Evolutionary conservation across 1,139 yeast genomes (phyloP).

Genomic region (Debaryomycetaceae sp.): DNA sequence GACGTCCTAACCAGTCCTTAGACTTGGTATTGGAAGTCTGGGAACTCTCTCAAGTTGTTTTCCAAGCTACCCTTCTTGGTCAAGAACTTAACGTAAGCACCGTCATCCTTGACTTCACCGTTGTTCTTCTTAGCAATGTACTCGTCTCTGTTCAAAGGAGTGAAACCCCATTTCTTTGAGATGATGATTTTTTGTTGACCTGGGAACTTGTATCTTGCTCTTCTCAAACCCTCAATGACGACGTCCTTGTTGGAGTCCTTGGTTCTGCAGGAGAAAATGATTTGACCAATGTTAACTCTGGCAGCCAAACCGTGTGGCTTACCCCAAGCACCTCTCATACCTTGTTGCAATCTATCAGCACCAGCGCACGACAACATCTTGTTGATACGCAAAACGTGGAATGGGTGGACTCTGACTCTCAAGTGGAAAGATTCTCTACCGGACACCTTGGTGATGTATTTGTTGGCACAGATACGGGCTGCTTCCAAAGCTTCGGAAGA

Average conservation of each 20-base stretch:
- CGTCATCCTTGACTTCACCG: slow-evolving; percentile 98
- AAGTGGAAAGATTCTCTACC: slow-evolving; percentile 99
- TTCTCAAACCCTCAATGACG: slow-evolving; percentile 98
- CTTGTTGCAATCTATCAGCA: slow-evolving; percentile 99
- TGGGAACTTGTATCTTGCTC: slow-evolving; percentile 99
- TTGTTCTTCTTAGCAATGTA: slow-evolving; percentile 90
- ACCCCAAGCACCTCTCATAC: slow-evolving; percentile 99
- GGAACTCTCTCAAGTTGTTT: slow-evolving; percentile 91
- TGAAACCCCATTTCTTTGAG: slow-evolving; percentile 99
- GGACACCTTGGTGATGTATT: slow-evolving; percentile 94
- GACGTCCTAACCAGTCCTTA: slow-evolving; percentile 13
- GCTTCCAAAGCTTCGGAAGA: slow-evolving; percentile 99
- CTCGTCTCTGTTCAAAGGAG: slow-evolving; percentile 96
- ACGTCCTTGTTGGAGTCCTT: slow-evolving; percentile 96
- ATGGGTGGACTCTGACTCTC: slow-evolving; percentile 99
- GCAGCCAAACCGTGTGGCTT: slow-evolving; percentile 99
- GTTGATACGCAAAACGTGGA: slow-evolving; percentile 99
- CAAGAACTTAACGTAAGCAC: slow-evolving; percentile 99
- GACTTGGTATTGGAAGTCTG: slow-evolving; percentile 71
- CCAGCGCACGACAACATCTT: slow-evolving; percentile 99
- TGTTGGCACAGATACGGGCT: slow-evolving; percentile 99
- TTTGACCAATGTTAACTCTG: slow-evolving; percentile 98
- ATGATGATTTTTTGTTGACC: slow-evolving; percentile 99
- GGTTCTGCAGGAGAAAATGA: slow-evolving; percentile 97
- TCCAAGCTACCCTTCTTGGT: slow-evolving; percentile 94